Conservation (phyloP, 1,139 yeast species). For the Candida tropicalis region DNA sequence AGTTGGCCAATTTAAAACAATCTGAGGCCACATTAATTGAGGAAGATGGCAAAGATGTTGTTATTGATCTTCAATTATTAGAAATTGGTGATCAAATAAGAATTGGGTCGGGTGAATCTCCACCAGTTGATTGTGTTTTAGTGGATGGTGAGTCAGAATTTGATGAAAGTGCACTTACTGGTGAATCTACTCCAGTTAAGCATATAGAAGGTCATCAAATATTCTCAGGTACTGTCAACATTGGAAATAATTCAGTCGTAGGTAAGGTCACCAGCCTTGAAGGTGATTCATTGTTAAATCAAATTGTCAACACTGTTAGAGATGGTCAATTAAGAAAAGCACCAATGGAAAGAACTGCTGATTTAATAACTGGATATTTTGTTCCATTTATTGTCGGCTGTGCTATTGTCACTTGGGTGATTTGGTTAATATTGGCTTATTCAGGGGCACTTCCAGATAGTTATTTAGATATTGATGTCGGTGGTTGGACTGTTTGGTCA, state of each 20-base stretch:
- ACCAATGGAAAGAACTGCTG: constrained; percentile 75
- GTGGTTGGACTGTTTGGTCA: constrained; percentile 81
- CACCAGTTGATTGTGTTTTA: constrained; percentile 70
- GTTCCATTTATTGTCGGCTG: constrained; percentile 67
- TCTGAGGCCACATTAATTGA: constrained; percentile 53
- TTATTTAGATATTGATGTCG: constrained; percentile 65
- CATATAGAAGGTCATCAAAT: constrained; percentile 61
- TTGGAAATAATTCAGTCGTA: constrained; percentile 55
- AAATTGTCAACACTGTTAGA: constrained; percentile 68
- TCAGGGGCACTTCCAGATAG: constrained; percentile 54
- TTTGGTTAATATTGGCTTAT: constrained; percentile 65
- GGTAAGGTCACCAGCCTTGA: constrained; percentile 63
- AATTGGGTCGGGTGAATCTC: constrained; percentile 68
- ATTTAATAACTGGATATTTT: constrained; percentile 67
- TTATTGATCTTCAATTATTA: constrained; percentile 51
- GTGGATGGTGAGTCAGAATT: constrained; percentile 60
- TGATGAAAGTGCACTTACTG: constrained; percentile 79
- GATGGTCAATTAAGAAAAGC: constrained; percentile 76
- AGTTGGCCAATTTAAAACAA: constrained; percentile 54
- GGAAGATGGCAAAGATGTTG: constrained; percentile 19
- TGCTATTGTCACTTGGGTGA: constrained; percentile 65
- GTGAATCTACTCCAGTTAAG: constrained; percentile 60
- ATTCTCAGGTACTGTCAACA: constrained; percentile 72
- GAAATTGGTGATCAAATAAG: constrained; percentile 66
- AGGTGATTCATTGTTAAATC: constrained; percentile 69